Evolutionary conservation across 2,329 filamentous ascomycete genomes (phyloP), one percentile per base, ranked within the genome.

Genomic region (Incumbomyces lentus): DNA sequence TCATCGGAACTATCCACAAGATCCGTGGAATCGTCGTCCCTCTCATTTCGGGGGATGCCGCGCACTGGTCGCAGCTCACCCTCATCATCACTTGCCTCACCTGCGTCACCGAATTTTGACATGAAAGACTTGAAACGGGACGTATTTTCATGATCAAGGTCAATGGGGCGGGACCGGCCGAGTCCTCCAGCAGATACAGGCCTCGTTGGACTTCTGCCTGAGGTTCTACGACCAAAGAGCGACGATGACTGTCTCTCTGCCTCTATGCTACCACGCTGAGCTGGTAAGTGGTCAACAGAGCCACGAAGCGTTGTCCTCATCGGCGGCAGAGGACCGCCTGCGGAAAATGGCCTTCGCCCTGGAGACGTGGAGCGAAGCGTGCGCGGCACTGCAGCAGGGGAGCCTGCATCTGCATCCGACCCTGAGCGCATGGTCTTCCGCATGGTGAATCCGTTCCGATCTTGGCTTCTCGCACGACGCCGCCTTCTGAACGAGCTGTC

Each of bases 401-500:
- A 60, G 39, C 62, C 54, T 33, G 59, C 55, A 41, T 64, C 62
- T 7, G 60, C 54, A 13, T 66, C 62, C 16, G 68, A 60, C 19
- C 64, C 60, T 19, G 65, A 67, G 49, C 88, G 76, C 84, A 95
- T 85, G 1, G 84, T 86, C 43, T 72, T 75, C 48, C 81, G 81
- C 71, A 94, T 86, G 1, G 69, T 74, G 44, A 79, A 75, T 18
- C 65, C 59, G 3, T 68, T 68, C 36, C 71, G 64, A 12, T 48
- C 43, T 3, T 49, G 46, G 31, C 45, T 50, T 34, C 65, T 64
- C 5, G 63, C 60, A 43, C 67, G 60, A 32, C 73, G 66, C 50
- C 76, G 74, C 36, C 70, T 65, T 22, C 86, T 81, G 68, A 95
- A 95, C 61, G 86, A 94, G 65, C 85, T 94, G 37, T 67, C 67